Evolutionary conservation across 768 basidiomycete species (phyloP).

Genomic region (Sporobolomyces phaffii): DNA sequence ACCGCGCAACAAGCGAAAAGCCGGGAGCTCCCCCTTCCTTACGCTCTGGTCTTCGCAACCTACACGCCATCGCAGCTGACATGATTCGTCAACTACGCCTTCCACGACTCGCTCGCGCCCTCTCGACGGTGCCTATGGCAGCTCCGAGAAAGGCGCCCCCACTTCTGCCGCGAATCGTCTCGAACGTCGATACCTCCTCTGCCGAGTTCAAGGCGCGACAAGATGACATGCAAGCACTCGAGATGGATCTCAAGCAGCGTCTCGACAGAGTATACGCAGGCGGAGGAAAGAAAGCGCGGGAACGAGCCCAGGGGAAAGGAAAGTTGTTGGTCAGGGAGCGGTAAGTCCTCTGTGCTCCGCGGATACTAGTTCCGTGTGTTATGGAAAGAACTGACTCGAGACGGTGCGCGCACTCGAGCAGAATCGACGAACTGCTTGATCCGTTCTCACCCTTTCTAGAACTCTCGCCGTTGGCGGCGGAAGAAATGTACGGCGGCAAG

Average conservation of each 20-base stretch:
- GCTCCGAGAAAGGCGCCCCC: not conserved
- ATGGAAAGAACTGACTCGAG: too few relatives aligned
- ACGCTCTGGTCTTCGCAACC: not conserved
- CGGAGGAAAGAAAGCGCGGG: constrained; percentile 67
- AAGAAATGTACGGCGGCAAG: constrained; percentile 69
- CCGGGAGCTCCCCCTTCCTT: not conserved
- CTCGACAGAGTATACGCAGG: constrained; percentile 61
- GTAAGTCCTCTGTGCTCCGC: constrained; percentile 48
- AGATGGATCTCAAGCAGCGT: constrained; percentile 54
- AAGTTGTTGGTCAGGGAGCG: constrained; percentile 79
- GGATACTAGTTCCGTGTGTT: too few relatives aligned
- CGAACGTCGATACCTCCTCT: constrained; percentile 58
- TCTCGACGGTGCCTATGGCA: not conserved
- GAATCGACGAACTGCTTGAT: constrained; percentile 69
- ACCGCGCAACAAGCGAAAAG: not conserved
- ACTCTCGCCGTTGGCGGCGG: constrained; percentile 74
- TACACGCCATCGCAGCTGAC: not conserved
- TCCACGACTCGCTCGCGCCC: not conserved
- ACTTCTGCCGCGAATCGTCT: not conserved
- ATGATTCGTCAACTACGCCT: not conserved
- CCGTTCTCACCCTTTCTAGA: constrained; percentile 84
- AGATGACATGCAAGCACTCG: constrained; percentile 61
- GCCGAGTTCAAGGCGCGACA: constrained; percentile 66
- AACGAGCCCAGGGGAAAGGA: constrained; percentile 67
- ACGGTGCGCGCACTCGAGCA: too few relatives aligned